These are phyloP conservation scores for Moricandia moricandioides DNA, from an alignment of 345 rosid species.

Conservation along the genomic window DNA sequence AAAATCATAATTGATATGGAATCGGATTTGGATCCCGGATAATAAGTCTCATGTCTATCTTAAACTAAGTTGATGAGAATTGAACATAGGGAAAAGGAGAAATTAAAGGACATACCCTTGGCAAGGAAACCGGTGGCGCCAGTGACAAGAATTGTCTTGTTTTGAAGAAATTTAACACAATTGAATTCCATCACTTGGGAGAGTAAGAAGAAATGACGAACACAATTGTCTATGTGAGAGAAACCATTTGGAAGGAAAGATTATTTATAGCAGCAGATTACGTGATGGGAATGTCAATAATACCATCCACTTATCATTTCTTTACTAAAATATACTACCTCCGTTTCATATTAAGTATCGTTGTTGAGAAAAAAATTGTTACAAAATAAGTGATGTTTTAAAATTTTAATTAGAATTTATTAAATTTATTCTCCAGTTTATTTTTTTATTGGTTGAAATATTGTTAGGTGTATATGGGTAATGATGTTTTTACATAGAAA, in stretches of 20 bases:
- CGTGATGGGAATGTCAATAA: neutral
- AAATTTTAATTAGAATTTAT: no score
- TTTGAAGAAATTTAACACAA: constrained; percentile 28
- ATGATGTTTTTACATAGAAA: no score
- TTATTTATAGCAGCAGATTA: constrained; percentile 22
- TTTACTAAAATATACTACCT: neutral
- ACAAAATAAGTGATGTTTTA: no score
- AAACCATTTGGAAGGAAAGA: neutral
- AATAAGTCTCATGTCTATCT: neutral
- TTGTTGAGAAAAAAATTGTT: no score
- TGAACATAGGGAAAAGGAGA: neutral
- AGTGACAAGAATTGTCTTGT: constrained; percentile 38
- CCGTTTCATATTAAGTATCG: no score
- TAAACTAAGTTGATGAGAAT: neutral
- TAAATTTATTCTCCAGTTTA: no score
- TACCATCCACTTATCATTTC: neutral
- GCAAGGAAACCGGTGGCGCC: constrained; percentile 41
- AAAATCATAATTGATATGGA: no score
- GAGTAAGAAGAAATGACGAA: neutral
- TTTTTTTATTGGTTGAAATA: no score
- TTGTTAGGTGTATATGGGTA: no score
- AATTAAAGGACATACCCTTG: constrained; percentile 28
- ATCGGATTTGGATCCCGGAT: no score
- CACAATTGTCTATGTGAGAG: neutral
- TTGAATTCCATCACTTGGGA: constrained; percentile 17